Base-by-base conservation (phyloP, 768 basidiomycete species). In the Boletus coccyginus region DNA sequence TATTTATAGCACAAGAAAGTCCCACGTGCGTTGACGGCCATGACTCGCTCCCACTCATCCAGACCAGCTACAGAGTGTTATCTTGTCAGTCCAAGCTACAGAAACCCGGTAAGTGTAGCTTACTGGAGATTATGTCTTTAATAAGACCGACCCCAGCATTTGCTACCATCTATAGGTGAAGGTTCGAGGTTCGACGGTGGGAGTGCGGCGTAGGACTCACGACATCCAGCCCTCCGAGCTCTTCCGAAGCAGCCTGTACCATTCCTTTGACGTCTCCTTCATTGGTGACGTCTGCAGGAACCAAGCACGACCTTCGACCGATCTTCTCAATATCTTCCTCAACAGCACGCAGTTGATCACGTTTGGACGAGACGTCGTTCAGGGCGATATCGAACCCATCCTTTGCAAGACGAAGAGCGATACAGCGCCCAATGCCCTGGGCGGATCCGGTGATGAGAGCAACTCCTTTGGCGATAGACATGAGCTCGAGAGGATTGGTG, bases 1-100 rank as follows among this genome's bases (percentile, higher is more conserved):
- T 84, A 76, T 52, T 85, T 82, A 50, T 85, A 87, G 64, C 83
- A 85, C 52, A 82, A 75, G 71, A 81, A 85, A 6, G 76, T 69
- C 36, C 83, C 84, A 43, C 79, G 76, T 55, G 78, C 71, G 59
- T 87, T 86, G 63, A 86, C 71, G 7, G 74, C 69, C 50, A 78
- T 69, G 9, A 71, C 45, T 62, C 62, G 68, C 62, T 84, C 74
- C 73, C 72, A 77, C 0, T 33, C 55, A 1, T 29, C 40, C 5
- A 40, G 12, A 3, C 27, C 31, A 13, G 42, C 56, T 48, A 9
- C 13, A 9, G 10, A 14, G 35, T 5, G 10, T 1, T 14, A 21
- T 27, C 17, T 4, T 3, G 29, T 53, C 16, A 52, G 32, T 43
- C 13, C 21, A 19, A 3, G 17, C 12, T 5, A 12, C 7, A 10